phyloP scores from a whole-genome alignment of 2,329 filamentous ascomycete genomes.

The Rhynchosporium secalis region DNA sequence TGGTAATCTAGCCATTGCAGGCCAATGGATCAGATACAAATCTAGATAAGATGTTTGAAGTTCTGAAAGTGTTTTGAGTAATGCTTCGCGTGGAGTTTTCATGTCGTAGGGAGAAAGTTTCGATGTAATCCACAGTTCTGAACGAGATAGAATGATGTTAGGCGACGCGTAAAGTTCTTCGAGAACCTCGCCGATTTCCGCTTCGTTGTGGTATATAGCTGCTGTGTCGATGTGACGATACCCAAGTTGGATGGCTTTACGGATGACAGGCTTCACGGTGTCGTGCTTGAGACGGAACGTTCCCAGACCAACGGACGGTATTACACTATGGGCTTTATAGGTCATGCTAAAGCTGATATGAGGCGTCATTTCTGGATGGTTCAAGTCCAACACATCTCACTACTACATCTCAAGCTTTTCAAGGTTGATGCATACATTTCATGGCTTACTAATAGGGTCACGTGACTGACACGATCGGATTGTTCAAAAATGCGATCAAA shows the following conservation, averaged over 20 bases:
- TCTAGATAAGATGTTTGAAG: slow-evolving; percentile 69
- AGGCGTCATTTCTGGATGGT: neutral
- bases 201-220: slow-evolving; percentile 75
- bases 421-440: neutral
- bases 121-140: slow-evolving; percentile 71
- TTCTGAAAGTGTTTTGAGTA: slow-evolving; percentile 59
- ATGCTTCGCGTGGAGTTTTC: slow-evolving; percentile 62
- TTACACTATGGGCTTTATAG: slow-evolving; percentile 39
- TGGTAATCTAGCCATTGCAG: slow-evolving; percentile 42
- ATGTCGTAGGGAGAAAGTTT: slow-evolving; percentile 84
- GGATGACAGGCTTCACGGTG: slow-evolving; percentile 69
- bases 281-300: slow-evolving; percentile 73
- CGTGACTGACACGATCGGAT: neutral
- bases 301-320: slow-evolving; percentile 73
- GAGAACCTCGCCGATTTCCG: slow-evolving; percentile 66
- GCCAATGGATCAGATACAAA: slow-evolving; percentile 74
- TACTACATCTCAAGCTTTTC: neutral
- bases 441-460: neutral
- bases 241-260: slow-evolving; percentile 64
- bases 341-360: neutral
- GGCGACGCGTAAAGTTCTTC: slow-evolving; percentile 36
- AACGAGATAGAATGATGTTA: slow-evolving; percentile 63
- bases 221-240: slow-evolving; percentile 75
- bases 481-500: neutral
- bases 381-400: neutral